Conservation (phyloP, 1,284 basidiomycete species). For the Apiotrichum akiyoshidainum region DNA sequence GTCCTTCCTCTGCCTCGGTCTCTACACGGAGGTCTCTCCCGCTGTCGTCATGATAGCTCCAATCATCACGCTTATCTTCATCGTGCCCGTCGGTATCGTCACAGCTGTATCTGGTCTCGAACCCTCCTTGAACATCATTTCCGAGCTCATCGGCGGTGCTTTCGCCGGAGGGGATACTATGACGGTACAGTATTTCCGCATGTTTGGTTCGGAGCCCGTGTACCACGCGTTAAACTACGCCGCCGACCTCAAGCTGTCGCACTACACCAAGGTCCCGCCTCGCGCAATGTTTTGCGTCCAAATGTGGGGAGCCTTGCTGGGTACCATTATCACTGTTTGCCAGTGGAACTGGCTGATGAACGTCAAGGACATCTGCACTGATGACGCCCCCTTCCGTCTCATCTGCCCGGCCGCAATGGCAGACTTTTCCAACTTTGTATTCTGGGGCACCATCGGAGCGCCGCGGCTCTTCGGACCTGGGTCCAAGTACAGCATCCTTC, state of each 20-base stretch:
- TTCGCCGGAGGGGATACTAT: conserved; percentile 2
- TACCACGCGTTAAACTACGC: conserved; percentile 3
- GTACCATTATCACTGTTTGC: not conserved
- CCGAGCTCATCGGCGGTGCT: not conserved
- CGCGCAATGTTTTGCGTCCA: conserved; percentile 1
- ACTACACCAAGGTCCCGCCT: not conserved
- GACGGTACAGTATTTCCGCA: conserved; percentile 2
- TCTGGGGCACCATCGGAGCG: conserved; percentile 2
- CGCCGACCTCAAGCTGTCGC: conserved; percentile 3
- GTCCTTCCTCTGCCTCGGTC: not conserved
- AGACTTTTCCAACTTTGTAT: no score
- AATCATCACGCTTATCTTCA: not conserved
- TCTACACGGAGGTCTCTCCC: not conserved
- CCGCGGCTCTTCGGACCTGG: not conserved
- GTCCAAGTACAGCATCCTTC: not conserved
- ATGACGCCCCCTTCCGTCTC: conserved; percentile 1
- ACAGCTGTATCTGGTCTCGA: not conserved
- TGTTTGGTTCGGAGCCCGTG: not conserved
- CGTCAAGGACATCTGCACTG: not conserved
- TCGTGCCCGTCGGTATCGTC: conserved; percentile 3
- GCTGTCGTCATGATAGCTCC: not conserved
- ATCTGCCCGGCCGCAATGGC: conserved; percentile 3
- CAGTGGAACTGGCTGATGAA: conserved; percentile 3
- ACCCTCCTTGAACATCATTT: conserved; percentile 1
- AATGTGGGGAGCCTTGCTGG: not conserved